phyloP scores from a whole-genome alignment of 192 early-diverging fungal species.

The Linnemannia hyalina region DNA sequence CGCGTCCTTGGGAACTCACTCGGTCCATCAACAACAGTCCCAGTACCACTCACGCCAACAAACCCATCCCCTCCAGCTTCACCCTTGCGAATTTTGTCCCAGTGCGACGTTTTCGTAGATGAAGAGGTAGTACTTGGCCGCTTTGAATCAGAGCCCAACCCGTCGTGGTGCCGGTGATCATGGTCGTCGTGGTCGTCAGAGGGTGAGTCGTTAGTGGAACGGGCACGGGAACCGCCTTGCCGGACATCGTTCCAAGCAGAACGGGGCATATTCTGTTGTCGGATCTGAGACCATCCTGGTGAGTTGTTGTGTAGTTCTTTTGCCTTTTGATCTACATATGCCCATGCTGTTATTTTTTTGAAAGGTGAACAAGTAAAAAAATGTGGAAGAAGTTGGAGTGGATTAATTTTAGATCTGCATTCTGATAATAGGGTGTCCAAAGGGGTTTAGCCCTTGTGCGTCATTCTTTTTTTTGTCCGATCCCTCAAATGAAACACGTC shows the following conservation, averaged over 20 bases:
- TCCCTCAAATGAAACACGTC: too few species aligned
- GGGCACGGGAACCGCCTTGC: not conserved
- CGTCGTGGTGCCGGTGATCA: not conserved
- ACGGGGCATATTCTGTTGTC: constrained; percentile 39
- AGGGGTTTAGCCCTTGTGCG: too few species aligned
- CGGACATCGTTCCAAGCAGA: constrained; percentile 46
- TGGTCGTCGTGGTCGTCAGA: constrained; percentile 5
- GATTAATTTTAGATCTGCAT: not conserved
- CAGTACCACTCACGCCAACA: not conserved
- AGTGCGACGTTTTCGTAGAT: not conserved
- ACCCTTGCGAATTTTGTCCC: constrained; percentile 26
- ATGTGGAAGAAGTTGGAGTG: not conserved
- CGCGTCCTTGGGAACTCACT: constrained; percentile 47
- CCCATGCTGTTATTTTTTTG: constrained; percentile 27
- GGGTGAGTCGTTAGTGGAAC: not conserved
- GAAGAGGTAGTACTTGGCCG: not conserved
- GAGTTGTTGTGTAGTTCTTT: constrained; percentile 33
- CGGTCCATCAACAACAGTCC: constrained; percentile 19
- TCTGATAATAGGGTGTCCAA: too few species aligned
- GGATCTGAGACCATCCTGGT: constrained; percentile 31
- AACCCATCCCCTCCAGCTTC: not conserved
- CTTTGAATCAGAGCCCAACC: not conserved
- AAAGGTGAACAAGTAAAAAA: not conserved
- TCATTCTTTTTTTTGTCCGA: too few species aligned
- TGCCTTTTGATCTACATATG: constrained; percentile 27